A percentile compares a stretch with the other conserved stretches of the same genome.
Conservation (phyloP, 352 stramenopile genomes). For the Globisporangium alternatum region DNA sequence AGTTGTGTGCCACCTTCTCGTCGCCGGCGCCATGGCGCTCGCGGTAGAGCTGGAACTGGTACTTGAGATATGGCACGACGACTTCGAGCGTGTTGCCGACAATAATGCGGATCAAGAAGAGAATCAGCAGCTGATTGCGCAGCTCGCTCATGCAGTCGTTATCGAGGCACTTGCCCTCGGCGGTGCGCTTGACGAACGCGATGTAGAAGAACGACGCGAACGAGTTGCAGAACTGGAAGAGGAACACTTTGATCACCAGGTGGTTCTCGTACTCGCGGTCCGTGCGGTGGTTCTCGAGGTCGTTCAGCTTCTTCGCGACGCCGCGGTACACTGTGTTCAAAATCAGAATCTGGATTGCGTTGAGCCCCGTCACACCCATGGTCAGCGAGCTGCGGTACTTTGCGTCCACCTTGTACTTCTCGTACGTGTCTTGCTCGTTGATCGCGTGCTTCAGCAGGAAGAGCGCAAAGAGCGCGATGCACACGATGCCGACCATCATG, state of each 20-base stretch:
- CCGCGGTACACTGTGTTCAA: constrained; percentile 91
- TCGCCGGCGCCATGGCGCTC: constrained; percentile 31
- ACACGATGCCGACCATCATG: constrained; percentile 71
- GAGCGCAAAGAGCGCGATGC: constrained; percentile 62
- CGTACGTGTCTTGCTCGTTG: constrained; percentile 44
- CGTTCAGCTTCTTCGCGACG: constrained; percentile 92
- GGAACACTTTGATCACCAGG: constrained; percentile 97
- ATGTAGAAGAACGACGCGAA: constrained; percentile 98
- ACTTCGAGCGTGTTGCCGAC: constrained; percentile 90
- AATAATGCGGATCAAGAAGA: constrained; percentile 92
- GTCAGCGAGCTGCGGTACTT: constrained; percentile 46
- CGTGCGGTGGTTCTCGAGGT: constrained; percentile 92
- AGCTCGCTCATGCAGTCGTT: constrained; percentile 88
- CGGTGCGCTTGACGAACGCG: constrained; percentile 57
- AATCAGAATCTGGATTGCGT: constrained; percentile 91
- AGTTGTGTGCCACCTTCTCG: constrained; percentile 57
- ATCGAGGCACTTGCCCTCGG: constrained; percentile 77
- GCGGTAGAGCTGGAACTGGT: constrained; percentile 61
- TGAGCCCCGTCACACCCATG: constrained; percentile 51
- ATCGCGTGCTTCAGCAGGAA: constrained; percentile 76
- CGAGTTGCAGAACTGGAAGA: constrained; percentile 98
- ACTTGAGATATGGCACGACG: constrained; percentile 83
- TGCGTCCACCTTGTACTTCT: constrained; percentile 18
- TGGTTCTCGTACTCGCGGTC: constrained; percentile 87
- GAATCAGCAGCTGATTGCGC: constrained; percentile 86